phyloP scores from a whole-genome alignment of 257 asterid genomes.

The Lycium ferocissimum region DNA sequence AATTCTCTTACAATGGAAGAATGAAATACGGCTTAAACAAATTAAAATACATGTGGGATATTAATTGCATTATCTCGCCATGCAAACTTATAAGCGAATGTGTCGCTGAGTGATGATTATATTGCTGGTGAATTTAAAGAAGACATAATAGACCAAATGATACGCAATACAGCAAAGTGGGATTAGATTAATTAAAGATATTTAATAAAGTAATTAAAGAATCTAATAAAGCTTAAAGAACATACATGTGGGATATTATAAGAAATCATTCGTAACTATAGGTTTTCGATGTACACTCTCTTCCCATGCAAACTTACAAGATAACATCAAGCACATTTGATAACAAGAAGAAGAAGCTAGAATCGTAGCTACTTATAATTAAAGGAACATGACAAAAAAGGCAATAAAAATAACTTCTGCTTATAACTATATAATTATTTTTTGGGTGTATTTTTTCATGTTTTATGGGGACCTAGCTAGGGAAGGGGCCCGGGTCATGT shows the following conservation, averaged over 20 bases:
- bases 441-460: not conserved
- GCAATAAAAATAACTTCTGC: too few relatives aligned
- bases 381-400: not conserved
- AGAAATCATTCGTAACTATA: not conserved
- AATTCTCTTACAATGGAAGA: too few relatives aligned
- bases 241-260: not conserved
- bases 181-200: not conserved
- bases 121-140: too few relatives aligned
- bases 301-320: constrained; percentile 6
- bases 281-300: not conserved
- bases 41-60: too few relatives aligned
- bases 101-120: too few relatives aligned
- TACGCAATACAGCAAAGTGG: too few relatives aligned
- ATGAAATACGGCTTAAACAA: too few relatives aligned
- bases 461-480: not conserved
- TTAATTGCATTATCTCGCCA: too few relatives aligned
- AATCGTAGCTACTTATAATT: not conserved
- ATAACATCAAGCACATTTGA: not conserved
- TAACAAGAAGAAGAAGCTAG: not conserved
- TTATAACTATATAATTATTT: not conserved
- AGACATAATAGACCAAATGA: too few relatives aligned
- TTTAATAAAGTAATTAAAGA: not conserved
- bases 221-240: not conserved
- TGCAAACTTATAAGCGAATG: too few relatives aligned
- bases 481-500: not conserved